Evolutionary conservation across 129 eudicot species (phyloP).

Genomic region (Flaveria sonorensis): DNA sequence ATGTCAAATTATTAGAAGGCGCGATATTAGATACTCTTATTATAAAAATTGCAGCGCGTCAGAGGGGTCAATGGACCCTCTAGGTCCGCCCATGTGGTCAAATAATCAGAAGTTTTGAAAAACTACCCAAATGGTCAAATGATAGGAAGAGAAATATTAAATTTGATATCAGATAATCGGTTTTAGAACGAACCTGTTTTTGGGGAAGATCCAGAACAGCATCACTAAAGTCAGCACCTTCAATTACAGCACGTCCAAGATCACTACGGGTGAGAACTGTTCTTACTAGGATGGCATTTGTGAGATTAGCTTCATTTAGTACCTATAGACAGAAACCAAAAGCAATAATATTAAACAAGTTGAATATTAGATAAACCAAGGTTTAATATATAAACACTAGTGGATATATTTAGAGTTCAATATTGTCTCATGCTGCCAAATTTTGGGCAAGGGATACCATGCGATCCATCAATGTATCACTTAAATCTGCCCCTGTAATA

Average conservation of each 20-base stretch:
- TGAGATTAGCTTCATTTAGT: slow-evolving; percentile 89
- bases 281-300: slow-evolving; percentile 84
- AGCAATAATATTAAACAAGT: neutral
- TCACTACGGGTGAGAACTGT: slow-evolving; percentile 96
- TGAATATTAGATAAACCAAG: neutral
- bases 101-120: neutral
- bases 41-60: neutral
- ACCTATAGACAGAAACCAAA: slow-evolving; percentile 46
- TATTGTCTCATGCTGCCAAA: slow-evolving; percentile 11
- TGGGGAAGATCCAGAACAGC: slow-evolving; percentile 94
- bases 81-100: neutral
- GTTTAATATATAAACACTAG: neutral
- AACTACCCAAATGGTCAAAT: neutral
- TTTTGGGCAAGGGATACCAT: slow-evolving; percentile 56
- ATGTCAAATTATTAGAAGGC: neutral
- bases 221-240: slow-evolving; percentile 98
- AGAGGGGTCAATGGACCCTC: no score
- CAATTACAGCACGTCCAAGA: slow-evolving; percentile 90
- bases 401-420: neutral
- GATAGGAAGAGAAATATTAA: neutral
- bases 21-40: neutral
- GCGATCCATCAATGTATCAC: slow-evolving; percentile 98
- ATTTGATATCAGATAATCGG: neutral
- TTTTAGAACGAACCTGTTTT: slow-evolving; percentile 57
- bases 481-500: slow-evolving; percentile 89